Evolutionary conservation across 2,329 filamentous ascomycete species (phyloP).

Genomic region (Scytalidium sp.): DNA sequence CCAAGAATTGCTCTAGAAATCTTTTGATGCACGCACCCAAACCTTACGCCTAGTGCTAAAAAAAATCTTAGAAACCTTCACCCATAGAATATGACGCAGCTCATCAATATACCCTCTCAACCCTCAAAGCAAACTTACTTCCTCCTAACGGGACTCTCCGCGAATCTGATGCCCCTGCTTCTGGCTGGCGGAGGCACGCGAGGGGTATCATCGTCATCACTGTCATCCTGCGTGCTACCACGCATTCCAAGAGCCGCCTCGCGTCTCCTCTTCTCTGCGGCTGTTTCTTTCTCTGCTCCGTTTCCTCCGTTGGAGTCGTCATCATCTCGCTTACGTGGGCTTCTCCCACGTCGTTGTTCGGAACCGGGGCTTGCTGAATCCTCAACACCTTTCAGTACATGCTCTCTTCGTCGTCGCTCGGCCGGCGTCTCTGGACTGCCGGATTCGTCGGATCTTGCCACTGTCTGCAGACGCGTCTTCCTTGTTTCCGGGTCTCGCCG

Average conservation of each 20-base stretch:
- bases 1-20: no score
- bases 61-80: no score
- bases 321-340: neutral
- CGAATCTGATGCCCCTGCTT: constrained; percentile 28
- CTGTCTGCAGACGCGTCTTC: neutral
- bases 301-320: constrained; percentile 7
- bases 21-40: no score
- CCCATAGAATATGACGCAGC: no score
- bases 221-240: constrained; percentile 16
- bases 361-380: constrained; percentile 21
- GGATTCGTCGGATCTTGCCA: constrained; percentile 3
- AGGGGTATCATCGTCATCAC: constrained; percentile 26
- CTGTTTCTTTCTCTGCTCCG: constrained; percentile 59
- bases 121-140: no score
- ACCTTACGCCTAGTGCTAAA: no score
- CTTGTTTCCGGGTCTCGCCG: neutral
- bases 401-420: constrained; percentile 64
- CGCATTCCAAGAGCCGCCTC: constrained; percentile 68
- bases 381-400: constrained; percentile 42
- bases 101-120: no score
- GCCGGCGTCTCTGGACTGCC: constrained; percentile 60
- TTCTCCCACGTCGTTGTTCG: constrained; percentile 3
- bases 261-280: constrained; percentile 69
- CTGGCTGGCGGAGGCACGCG: constrained; percentile 23
- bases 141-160: constrained; percentile 27